Evolutionary conservation across 805 yeast genomes (phyloP).

Genomic region (Barnettozyma vustinii): DNA sequence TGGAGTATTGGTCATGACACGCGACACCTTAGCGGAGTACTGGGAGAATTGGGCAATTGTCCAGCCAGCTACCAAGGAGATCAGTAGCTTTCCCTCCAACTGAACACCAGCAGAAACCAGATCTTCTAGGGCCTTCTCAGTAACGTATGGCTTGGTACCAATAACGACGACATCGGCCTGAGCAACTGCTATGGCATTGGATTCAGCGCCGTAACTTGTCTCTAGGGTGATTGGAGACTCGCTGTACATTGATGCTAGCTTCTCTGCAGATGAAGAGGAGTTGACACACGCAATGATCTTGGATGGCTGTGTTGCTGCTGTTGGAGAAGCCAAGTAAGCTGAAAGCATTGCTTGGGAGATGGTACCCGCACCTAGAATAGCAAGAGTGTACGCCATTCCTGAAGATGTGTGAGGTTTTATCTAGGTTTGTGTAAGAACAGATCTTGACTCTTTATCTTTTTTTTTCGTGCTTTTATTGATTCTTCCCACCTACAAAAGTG

Average conservation of each 20-base stretch:
- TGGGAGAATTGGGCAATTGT: conserved; percentile 62
- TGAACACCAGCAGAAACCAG: conserved; percentile 30
- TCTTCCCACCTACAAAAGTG: neutral
- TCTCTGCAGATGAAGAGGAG: conserved; percentile 43
- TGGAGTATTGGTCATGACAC: conserved; percentile 99
- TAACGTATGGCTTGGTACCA: conserved; percentile 87
- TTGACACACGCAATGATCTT: conserved; percentile 76
- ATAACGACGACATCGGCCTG: conserved; percentile 67
- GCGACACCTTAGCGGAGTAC: conserved; percentile 55
- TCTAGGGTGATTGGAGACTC: conserved; percentile 43
- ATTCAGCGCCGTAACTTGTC: conserved; percentile 39
- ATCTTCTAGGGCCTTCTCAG: conserved; percentile 50
- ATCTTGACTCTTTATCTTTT: too few species aligned
- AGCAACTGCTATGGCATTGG: conserved; percentile 54
- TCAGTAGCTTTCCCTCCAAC: conserved; percentile 53
- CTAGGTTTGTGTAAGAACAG: too few species aligned
- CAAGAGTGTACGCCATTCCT: conserved; percentile 44
- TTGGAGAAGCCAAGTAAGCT: conserved; percentile 56
- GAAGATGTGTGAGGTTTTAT: neutral
- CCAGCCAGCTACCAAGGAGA: conserved; percentile 90
- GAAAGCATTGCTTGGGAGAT: conserved; percentile 92
- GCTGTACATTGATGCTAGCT: conserved; percentile 41
- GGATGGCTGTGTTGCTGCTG: conserved; percentile 47
- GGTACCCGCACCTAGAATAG: conserved; percentile 89
- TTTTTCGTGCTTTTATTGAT: neutral